Base-by-base conservation (phyloP, 2,329 filamentous ascomycete genomes). In the Alternaria ventricosa region DNA sequence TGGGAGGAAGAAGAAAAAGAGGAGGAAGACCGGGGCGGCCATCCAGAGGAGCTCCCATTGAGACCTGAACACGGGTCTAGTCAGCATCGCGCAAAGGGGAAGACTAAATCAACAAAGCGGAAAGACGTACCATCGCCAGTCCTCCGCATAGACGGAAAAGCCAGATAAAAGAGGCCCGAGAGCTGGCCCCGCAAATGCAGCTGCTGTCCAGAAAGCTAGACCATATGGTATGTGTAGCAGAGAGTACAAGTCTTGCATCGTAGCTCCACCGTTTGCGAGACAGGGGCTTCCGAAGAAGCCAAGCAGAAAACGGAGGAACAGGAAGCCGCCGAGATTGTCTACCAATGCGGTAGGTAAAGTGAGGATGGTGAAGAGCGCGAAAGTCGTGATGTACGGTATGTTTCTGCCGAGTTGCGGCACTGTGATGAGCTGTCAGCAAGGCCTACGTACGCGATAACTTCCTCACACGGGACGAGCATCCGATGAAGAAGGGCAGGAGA, bases 41-140 rank as follows among this genome's bases (percentile, higher is more conserved):
- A 96, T 77, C 78, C 96, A 96, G 23, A 96, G 84, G 78, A 95
- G 92, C 71, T 97, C 87, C 91, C 92, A 95, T 80, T 95, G 94
- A 0, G 94, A 85, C 47, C 47, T 51, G 5, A 18, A 41, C n/a
- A 41, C 7, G 1, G 3, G 8, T 2, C 4, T n/a, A 8, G 4
- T 51, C 47, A 51, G 47, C 27, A 51, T 33, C 33, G 15, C 5
- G 1, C 4, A 13, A 20, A 9, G 4, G 3, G 9, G 6, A 28
- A 11, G 7, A 2, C 25, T 18, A 1, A 1, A 8, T 18, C 1
- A 4, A 6, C 1, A 7, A 4, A 33, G 12, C 1, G 9, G n/a
- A 0, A 13, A 33, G 12, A 33, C 47, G 4, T 51, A 51, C 92
- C 92, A 96, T 66, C 92, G 85, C 93, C 93, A 96, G 57, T 90